phyloP scores from a whole-genome alignment of 148 eudicot species.

The Amaranthus palmeri region DNA sequence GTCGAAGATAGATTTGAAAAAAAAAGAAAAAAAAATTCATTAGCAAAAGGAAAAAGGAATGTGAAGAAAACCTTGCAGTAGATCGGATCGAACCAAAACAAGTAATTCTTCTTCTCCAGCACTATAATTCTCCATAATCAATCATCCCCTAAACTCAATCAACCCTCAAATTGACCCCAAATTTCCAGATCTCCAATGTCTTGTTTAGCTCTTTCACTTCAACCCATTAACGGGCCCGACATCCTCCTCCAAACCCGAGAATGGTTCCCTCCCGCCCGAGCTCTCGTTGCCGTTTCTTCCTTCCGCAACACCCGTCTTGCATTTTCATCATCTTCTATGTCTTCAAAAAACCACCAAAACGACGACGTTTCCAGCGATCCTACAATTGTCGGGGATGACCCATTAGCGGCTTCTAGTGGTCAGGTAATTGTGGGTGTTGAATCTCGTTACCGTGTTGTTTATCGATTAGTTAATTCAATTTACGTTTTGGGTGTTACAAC shows the following conservation, averaged over 20 bases:
- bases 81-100: conserved; percentile 8
- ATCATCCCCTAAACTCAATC: neutral
- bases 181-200: conserved; percentile 39
- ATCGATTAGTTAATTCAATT: conserved; percentile 77
- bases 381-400: conserved; percentile 78
- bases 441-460: conserved; percentile 73
- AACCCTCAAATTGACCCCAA: neutral
- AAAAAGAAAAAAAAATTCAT: neutral
- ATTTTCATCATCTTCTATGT: conserved; percentile 35
- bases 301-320: conserved; percentile 74
- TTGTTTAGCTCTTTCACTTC: conserved; percentile 84
- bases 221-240: conserved; percentile 83
- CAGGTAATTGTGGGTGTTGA: conserved; percentile 87
- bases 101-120: neutral
- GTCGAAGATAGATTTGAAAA: too few species aligned
- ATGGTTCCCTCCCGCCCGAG: conserved; percentile 95
- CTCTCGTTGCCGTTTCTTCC: conserved; percentile 78
- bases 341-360: conserved; percentile 28
- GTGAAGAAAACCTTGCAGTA: neutral
- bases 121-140: conserved; percentile 9
- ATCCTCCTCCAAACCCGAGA: conserved; percentile 92
- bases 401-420: conserved; percentile 80
- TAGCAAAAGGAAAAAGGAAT: neutral
- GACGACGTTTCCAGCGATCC: conserved; percentile 49
- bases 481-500: conserved; percentile 84